Percentiles rank a stretch among this genome's conserved stretches.
phyloP scores from a whole-genome alignment of 306 rosid species.

The Dalbergia cochinchinensis region DNA sequence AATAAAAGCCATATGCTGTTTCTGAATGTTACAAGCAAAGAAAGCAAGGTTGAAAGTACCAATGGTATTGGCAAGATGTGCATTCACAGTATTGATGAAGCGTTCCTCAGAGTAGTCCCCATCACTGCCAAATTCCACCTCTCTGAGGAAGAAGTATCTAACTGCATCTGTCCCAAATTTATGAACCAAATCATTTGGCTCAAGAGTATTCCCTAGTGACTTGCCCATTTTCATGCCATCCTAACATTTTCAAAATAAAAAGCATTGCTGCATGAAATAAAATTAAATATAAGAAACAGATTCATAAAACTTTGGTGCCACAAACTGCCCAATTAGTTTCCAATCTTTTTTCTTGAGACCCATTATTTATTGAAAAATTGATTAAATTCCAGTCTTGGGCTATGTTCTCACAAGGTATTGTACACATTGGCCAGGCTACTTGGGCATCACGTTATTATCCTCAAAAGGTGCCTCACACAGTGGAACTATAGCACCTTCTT shows the following conservation, averaged over 20 bases:
- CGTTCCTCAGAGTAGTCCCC: conserved; percentile 98
- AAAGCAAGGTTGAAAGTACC: conserved; percentile 60
- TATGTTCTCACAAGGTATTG: neutral
- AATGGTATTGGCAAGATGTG: conserved; percentile 96
- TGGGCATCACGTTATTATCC: neutral
- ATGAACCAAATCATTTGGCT: conserved; percentile 86
- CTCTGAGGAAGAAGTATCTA: conserved; percentile 94
- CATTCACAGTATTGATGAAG: conserved; percentile 86
- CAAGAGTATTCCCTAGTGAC: conserved; percentile 95
- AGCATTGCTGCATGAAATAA: conserved; percentile 74
- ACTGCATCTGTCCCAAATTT: conserved; percentile 92
- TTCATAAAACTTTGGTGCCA: conserved; percentile 37
- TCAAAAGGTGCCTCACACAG: neutral
- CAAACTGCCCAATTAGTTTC: conserved; percentile 30
- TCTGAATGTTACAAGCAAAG: conserved; percentile 23
- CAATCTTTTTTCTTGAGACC: neutral
- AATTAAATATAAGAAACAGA: conserved; percentile 60
- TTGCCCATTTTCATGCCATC: conserved; percentile 99
- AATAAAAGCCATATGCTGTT: conserved; percentile 10
- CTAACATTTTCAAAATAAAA: conserved; percentile 81
- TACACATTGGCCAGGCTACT: neutral
- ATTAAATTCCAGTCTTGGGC: neutral
- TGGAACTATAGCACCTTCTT: neutral
- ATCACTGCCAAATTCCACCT: conserved; percentile 92
- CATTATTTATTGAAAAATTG: neutral